Evolutionary conservation across 495 filamentous ascomycete species (phyloP).

Genomic region (Collariella sp.): DNA sequence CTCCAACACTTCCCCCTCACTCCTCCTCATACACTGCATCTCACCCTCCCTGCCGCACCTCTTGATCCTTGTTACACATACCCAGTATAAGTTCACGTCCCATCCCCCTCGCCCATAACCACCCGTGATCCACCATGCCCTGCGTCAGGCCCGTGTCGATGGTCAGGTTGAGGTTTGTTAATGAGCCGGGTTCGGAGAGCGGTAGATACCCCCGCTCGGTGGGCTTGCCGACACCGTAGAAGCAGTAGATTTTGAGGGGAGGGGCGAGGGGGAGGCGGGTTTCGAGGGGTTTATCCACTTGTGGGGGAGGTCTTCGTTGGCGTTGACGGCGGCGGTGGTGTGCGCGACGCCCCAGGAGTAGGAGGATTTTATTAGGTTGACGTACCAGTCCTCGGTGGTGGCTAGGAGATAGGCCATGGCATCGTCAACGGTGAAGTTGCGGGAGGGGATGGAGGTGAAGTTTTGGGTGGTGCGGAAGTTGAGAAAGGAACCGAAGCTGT

Average conservation of each 20-base stretch:
- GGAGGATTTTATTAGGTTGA: constrained; percentile 54
- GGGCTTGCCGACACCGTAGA: constrained; percentile 88
- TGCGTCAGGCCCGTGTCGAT: constrained; percentile 74
- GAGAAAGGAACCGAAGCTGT: constrained; percentile 72
- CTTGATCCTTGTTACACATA: constrained; percentile 92
- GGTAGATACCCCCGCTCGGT: constrained; percentile 87
- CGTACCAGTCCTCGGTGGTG: constrained; percentile 79
- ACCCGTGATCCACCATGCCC: constrained; percentile 77
- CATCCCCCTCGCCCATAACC: constrained; percentile 87
- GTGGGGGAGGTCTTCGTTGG: constrained; percentile 67
- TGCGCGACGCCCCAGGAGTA: constrained; percentile 89
- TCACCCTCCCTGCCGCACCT: constrained; percentile 86
- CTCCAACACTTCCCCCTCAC: neutral
- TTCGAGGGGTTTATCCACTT: constrained; percentile 98
- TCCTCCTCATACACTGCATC: constrained; percentile 53
- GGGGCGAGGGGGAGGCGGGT: constrained; percentile 81
- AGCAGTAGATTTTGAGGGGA: constrained; percentile 92
- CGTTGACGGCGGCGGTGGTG: constrained; percentile 71
- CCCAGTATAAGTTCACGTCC: constrained; percentile 81
- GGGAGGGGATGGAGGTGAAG: constrained; percentile 42
- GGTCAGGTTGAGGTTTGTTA: constrained; percentile 67
- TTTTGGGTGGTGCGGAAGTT: constrained; percentile 64
- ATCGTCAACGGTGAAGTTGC: constrained; percentile 72
- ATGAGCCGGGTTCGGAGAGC: constrained; percentile 56
- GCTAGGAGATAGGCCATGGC: constrained; percentile 69